Evolutionary conservation across 805 yeast genomes (phyloP), one percentile per base, ranked within the genome.

Genomic region (Yarrowia keelungensis): DNA sequence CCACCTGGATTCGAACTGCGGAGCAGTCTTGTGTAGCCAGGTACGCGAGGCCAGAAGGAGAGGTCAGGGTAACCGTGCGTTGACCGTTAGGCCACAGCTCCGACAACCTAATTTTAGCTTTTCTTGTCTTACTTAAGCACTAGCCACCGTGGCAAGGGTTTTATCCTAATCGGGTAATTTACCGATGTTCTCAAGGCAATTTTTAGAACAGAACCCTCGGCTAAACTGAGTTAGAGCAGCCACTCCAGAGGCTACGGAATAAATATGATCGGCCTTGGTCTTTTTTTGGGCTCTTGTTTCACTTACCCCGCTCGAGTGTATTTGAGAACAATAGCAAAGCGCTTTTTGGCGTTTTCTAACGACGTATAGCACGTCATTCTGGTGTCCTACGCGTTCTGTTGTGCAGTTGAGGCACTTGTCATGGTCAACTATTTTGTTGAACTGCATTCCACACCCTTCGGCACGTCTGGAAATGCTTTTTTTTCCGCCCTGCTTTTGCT

Each of bases 41-140:
- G 68, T 65, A 65, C 50, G 68, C 68, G 68, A 62, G 67, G 67
- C 67, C 67, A 47, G 56, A 47, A 46, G 47, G 67, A 62, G 67
- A 62, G 67, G 67, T 26, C 67, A 15, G 67, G 67, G 67, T 62
- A 62, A 62, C 56, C 16, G 39, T 15, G 8, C 38, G 14, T 11
- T 47, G 56, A 41, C 67, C 43, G 56, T 22, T 62, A 62, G 47
- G 56, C 67, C 67, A 62, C 12, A 16, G 45, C n/a, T 16, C 19
- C 47, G 22, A 35, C 43, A 16, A 42, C 62, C 62, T 8, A 11
- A 1, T n/a, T 42, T 35, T 59, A 9, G 19, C 12, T 32, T 59
- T 59, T 45, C 8, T 45, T 45, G 15, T 42, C 19, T 22, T 43
- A 8, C 11, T 45, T 19, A 7, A 3, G 3, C 16, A 8, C 16